Conservation (phyloP, 1,284 basidiomycete genomes). For the Cutaneotrichosporon sp. region DNA sequence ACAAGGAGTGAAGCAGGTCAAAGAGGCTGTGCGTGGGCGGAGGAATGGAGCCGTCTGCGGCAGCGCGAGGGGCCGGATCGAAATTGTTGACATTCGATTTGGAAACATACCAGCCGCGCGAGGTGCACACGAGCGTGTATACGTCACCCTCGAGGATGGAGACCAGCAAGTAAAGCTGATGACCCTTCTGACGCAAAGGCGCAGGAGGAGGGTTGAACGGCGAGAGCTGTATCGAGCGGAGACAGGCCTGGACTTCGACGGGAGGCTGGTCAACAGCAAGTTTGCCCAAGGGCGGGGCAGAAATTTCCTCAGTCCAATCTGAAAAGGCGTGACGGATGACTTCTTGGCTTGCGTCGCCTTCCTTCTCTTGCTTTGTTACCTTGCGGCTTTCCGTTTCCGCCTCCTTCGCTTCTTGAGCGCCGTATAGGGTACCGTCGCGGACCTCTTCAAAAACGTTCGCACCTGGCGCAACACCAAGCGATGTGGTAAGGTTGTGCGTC, state of each 20-base stretch:
- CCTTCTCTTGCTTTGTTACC: constrained; percentile 36
- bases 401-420: constrained; percentile 31
- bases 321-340: constrained; percentile 46
- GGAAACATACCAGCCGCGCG: constrained; percentile 55
- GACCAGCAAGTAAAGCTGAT: constrained; percentile 55
- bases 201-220: constrained; percentile 58
- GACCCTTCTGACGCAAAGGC: constrained; percentile 53
- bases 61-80: constrained; percentile 47
- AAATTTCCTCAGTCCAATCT: constrained; percentile 41
- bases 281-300: constrained; percentile 32
- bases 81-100: constrained; percentile 49
- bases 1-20: constrained; percentile 53
- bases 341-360: constrained; percentile 32
- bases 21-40: constrained; percentile 51
- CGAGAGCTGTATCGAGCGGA: constrained; percentile 53
- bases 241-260: constrained; percentile 38
- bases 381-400: constrained; percentile 36
- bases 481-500: constrained; percentile 44
- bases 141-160: constrained; percentile 55
- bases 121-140: constrained; percentile 52
- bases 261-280: constrained; percentile 42
- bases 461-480: constrained; percentile 49
- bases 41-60: constrained; percentile 29
- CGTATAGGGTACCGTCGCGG: constrained; percentile 43
- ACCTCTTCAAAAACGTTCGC: constrained; percentile 52